A percentile compares a stretch with the other conserved stretches of the same genome.
Evolutionary conservation across 2,329 filamentous ascomycete genomes (phyloP).

Genomic region (Microcyclosporella mali): DNA sequence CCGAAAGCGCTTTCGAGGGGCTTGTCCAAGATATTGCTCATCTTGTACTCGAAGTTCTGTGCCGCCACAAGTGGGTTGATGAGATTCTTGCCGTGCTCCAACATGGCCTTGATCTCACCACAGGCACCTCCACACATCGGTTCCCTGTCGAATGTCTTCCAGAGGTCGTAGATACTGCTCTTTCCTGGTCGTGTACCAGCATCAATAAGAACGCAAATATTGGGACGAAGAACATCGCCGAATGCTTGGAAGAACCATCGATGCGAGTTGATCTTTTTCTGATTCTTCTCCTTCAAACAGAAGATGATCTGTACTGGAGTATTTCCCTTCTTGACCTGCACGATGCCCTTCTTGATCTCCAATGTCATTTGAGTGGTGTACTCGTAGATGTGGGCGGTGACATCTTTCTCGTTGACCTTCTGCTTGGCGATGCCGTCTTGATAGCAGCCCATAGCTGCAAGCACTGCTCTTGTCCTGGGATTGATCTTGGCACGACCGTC

Average conservation of each 20-base stretch:
- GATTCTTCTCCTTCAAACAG: slow-evolving; percentile 98
- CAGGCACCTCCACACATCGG: slow-evolving; percentile 97
- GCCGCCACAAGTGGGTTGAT: slow-evolving; percentile 90
- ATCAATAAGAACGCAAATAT: slow-evolving; percentile 93
- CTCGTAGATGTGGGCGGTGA: slow-evolving; percentile 94
- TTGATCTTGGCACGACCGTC: slow-evolving; percentile 98
- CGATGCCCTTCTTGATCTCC: slow-evolving; percentile 83
- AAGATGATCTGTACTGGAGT: slow-evolving; percentile 96
- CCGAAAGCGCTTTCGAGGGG: slow-evolving; percentile 95
- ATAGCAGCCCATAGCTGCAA: slow-evolving; percentile 92
- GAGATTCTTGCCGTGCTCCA: slow-evolving; percentile 79
- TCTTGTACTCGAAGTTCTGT: slow-evolving; percentile 99
- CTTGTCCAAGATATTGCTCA: slow-evolving; percentile 98
- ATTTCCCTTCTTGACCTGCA: slow-evolving; percentile 72
- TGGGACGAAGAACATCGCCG: slow-evolving; percentile 83
- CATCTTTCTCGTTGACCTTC: slow-evolving; percentile 91
- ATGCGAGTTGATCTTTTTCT: slow-evolving; percentile 99
- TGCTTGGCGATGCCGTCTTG: slow-evolving; percentile 98
- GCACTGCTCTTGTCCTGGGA: slow-evolving; percentile 75
- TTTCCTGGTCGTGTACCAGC: slow-evolving; percentile 91
- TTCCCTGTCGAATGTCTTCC: slow-evolving; percentile 97
- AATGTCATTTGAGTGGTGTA: slow-evolving; percentile 84
- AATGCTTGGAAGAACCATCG: slow-evolving; percentile 99
- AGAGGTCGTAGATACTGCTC: slow-evolving; percentile 93
- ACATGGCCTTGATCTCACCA: slow-evolving; percentile 98